Conservation (phyloP, 345 rosid species). For the Hibiscus trionum region DNA sequence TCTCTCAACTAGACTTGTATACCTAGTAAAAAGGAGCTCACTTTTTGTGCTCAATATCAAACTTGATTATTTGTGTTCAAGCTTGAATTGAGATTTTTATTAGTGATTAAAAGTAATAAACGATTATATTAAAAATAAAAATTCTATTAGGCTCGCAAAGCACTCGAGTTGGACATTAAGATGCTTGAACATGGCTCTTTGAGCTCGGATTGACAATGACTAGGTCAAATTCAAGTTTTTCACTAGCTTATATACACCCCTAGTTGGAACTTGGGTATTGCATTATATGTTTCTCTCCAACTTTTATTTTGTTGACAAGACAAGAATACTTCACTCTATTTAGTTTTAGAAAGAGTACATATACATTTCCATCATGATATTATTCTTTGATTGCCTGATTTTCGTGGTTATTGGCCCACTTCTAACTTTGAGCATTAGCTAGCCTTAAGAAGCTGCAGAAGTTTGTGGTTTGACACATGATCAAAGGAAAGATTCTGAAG, state of each 20-base stretch:
- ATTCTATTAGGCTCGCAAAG: not conserved
- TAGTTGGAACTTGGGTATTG: not conserved
- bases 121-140: not conserved
- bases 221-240: not conserved
- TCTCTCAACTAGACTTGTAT: not conserved
- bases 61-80: not conserved
- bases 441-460: too few relatives aligned
- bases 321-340: too few relatives aligned
- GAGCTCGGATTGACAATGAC: not conserved
- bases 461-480: too few relatives aligned
- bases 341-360: too few relatives aligned
- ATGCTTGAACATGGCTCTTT: not conserved
- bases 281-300: not conserved
- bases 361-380: too few relatives aligned
- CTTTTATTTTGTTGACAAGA: too few relatives aligned
- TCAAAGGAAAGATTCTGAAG: too few relatives aligned
- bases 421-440: too few relatives aligned
- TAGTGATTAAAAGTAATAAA: not conserved
- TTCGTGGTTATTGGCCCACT: too few relatives aligned
- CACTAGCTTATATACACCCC: not conserved
- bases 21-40: not conserved
- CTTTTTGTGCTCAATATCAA: not conserved
- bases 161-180: not conserved
- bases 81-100: not conserved
- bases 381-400: too few relatives aligned